Conservation (phyloP, 2,329 filamentous ascomycete genomes). For the Arthrobotrys iridis region DNA sequence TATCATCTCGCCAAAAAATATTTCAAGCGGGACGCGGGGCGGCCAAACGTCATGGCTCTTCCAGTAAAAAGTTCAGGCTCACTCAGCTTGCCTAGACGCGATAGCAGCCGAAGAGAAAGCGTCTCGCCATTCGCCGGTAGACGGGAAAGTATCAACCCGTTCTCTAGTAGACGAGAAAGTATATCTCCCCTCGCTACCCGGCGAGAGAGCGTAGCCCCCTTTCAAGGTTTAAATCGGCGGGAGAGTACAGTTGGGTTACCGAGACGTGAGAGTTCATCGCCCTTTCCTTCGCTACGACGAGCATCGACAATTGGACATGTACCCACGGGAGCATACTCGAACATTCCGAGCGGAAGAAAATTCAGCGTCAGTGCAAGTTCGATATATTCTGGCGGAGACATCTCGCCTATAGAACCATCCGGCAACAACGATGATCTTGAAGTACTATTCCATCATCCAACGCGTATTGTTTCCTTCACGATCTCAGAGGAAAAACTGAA, state of each 20-base stretch:
- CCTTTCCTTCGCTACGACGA: conserved; percentile 21
- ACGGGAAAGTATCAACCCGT: conserved; percentile 10
- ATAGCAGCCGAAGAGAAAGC: conserved; percentile 14
- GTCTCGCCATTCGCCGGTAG: conserved; percentile 20
- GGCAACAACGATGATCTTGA: conserved; percentile 46
- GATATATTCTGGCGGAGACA: conserved; percentile 33
- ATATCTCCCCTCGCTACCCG: not conserved
- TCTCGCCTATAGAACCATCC: conserved; percentile 38
- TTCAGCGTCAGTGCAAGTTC: conserved; percentile 44
- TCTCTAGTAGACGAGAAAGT: conserved; percentile 13
- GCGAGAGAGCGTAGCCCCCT: conserved; percentile 15
- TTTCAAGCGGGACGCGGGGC: conserved; percentile 17
- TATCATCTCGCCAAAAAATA: conserved; percentile 33
- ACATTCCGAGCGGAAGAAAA: conserved; percentile 8
- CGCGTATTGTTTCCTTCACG: conserved; percentile 46
- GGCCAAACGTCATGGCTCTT: conserved; percentile 36
- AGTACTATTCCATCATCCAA: conserved; percentile 46
- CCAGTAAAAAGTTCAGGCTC: conserved; percentile 19
- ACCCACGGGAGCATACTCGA: conserved; percentile 12
- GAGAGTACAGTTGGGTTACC: conserved; percentile 7
- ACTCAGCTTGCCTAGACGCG: conserved; percentile 12
- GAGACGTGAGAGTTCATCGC: conserved; percentile 24
- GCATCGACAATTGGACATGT: conserved; percentile 16
- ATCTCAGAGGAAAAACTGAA: conserved; percentile 37
- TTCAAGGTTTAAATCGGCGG: not conserved